A percentile compares a stretch with the other conserved stretches of the same genome.
phyloP scores from a whole-genome alignment of 1,284 basidiomycete species.

The Vanrija humicola region DNA sequence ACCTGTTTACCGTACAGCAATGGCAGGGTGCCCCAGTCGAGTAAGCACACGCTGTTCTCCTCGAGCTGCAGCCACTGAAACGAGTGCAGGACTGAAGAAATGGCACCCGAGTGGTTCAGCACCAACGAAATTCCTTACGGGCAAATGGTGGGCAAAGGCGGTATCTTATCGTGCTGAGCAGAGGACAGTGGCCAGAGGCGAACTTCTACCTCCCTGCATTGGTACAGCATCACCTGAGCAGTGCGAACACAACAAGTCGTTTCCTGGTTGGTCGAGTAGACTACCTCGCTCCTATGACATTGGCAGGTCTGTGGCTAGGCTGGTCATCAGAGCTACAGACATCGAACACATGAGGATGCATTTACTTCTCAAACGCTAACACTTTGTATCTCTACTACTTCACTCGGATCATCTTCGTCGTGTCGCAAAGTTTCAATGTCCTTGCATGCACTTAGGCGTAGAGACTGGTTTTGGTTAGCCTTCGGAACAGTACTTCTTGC shows the following conservation, averaged over 20 bases:
- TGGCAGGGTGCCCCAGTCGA: constrained; percentile 19
- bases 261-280: constrained; percentile 15
- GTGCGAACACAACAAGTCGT: neutral
- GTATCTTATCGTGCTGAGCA: neutral
- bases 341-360: neutral
- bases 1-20: neutral
- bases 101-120: constrained; percentile 32
- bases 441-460: constrained; percentile 10
- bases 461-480: constrained; percentile 6
- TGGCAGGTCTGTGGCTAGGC: neutral
- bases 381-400: constrained; percentile 1
- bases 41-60: constrained; percentile 10
- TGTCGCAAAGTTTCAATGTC: neutral
- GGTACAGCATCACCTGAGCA: neutral
- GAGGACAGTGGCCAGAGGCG: constrained; percentile 35
- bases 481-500: neutral
- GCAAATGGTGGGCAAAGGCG: constrained; percentile 17
- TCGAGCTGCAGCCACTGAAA: neutral
- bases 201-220: constrained; percentile 20
- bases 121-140: constrained; percentile 18
- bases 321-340: neutral
- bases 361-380: neutral
- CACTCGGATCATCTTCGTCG: neutral
- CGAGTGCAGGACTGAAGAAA: constrained; percentile 31
- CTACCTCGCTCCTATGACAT: constrained; percentile 1